Conservation (phyloP, 345 rosid genomes). For the Sapria himalayana region DNA sequence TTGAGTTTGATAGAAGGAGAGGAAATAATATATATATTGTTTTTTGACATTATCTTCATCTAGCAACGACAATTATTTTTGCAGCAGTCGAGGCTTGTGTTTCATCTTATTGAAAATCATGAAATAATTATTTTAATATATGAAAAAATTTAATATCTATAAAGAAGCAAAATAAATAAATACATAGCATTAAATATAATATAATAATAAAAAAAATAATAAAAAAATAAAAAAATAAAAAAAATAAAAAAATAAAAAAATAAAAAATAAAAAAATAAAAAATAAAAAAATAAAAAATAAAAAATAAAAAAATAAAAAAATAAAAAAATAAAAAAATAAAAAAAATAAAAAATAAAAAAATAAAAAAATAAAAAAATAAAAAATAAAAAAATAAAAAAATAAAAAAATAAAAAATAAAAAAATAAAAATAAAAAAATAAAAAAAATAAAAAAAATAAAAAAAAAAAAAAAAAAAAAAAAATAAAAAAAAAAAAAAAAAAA, state of each 20-base stretch:
- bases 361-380: neutral
- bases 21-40: too few species aligned
- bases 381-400: neutral
- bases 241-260: neutral
- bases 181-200: neutral
- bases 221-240: neutral
- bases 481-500: neutral
- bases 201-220: neutral
- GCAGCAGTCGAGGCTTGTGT: too few species aligned
- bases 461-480: neutral
- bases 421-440: neutral
- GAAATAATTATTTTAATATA: neutral
- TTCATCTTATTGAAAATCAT: neutral
- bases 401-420: neutral
- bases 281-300: neutral
- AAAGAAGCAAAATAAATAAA: neutral
- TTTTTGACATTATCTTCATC: too few species aligned
- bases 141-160: neutral
- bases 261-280: neutral
- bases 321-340: neutral
- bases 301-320: neutral
- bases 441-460: neutral
- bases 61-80: too few species aligned
- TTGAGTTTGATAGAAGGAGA: too few species aligned
- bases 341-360: neutral